phyloP scores from a whole-genome alignment of 2,329 filamentous ascomycete species.

The Aspergillus caelatus region DNA sequence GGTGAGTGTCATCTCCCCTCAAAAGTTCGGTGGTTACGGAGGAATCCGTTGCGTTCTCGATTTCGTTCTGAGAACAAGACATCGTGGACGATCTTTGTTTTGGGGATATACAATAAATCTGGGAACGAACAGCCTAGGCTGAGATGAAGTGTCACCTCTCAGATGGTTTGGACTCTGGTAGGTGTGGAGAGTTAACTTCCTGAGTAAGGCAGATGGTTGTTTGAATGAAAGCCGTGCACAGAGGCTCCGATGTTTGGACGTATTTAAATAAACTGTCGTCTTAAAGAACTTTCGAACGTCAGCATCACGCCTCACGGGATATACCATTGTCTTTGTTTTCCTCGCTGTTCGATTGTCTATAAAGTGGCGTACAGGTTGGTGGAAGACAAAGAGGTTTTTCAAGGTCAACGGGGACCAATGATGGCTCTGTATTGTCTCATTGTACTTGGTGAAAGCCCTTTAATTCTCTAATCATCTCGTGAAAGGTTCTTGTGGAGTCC shows the following conservation, averaged over 20 bases:
- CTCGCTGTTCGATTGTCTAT: accelerated
- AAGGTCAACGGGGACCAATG: background rate
- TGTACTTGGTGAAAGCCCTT: background rate
- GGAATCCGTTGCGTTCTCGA: background rate
- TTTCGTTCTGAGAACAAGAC: background rate
- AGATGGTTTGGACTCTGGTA: no score
- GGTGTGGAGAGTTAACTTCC: background rate
- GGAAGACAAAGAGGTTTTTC: background rate
- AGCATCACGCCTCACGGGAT: background rate
- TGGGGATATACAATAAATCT: background rate
- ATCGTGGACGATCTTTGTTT: background rate
- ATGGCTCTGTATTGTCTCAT: accelerated
- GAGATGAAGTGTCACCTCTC: background rate
- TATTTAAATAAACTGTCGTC: background rate
- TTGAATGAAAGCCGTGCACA: background rate
- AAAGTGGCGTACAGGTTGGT: accelerated
- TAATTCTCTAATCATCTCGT: background rate
- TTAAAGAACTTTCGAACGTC: background rate
- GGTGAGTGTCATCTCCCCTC: background rate
- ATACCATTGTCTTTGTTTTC: background rate
- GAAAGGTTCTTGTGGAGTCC: background rate
- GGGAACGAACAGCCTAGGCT: background rate
- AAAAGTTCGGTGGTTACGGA: background rate
- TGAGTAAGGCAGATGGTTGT: no score
- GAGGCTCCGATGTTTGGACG: background rate